phyloP scores from a whole-genome alignment of 352 stramenopile genomes.

The Pythium coloratum region DNA sequence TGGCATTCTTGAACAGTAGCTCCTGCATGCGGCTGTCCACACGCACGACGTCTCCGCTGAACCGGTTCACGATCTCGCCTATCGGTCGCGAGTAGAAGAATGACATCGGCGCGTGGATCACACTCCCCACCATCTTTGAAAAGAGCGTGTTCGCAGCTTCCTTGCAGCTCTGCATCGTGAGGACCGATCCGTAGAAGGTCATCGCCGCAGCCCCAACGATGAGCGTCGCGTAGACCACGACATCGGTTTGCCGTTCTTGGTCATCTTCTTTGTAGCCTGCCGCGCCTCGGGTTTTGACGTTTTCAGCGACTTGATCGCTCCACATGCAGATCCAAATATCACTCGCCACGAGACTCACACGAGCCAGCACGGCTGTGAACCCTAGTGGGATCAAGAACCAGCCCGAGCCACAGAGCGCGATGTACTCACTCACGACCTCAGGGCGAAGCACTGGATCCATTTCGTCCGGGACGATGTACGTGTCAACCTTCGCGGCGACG shows the following conservation, averaged over 20 bases:
- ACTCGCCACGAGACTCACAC: slow-evolving; percentile 16
- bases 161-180: slow-evolving; percentile 17
- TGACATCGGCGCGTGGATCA: slow-evolving; percentile 32
- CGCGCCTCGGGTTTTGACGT: slow-evolving; percentile 2
- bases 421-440: slow-evolving; percentile 7
- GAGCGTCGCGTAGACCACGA: slow-evolving; percentile 25
- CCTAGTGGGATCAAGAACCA: slow-evolving; percentile 25
- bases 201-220: slow-evolving; percentile 19
- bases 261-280: background rate
- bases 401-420: slow-evolving; percentile 19
- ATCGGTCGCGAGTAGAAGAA: slow-evolving; percentile 39
- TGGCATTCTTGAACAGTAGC: slow-evolving; percentile 14
- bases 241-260: slow-evolving; percentile 17
- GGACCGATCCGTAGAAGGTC: slow-evolving; percentile 24
- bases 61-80: slow-evolving; percentile 39
- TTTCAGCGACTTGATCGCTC: slow-evolving; percentile 17
- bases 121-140: slow-evolving; percentile 14
- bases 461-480: background rate
- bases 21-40: slow-evolving; percentile 21
- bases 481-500: slow-evolving; percentile 11
- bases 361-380: slow-evolving; percentile 13
- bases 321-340: slow-evolving; percentile 32
- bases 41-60: slow-evolving; percentile 34
- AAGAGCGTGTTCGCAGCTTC: slow-evolving; percentile 21
- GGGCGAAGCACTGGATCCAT: slow-evolving; percentile 10